Conservation (phyloP, 2,329 filamentous ascomycete species). For the Gaeumannomyces tritici region DNA sequence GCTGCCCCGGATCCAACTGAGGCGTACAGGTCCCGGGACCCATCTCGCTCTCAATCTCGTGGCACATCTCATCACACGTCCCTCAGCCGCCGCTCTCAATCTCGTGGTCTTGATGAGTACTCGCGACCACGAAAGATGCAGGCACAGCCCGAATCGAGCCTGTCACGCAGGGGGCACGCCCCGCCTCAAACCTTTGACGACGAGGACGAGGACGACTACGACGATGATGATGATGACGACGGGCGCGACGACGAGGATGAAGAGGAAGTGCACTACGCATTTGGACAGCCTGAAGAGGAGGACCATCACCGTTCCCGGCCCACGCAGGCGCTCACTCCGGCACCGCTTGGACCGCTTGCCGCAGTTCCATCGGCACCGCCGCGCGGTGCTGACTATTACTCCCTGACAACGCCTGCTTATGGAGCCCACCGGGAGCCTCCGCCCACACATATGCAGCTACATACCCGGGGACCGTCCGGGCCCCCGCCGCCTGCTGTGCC, state of each 20-base stretch:
- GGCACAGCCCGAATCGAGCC: not conserved
- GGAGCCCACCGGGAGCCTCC: not conserved
- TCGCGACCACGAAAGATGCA: not conserved
- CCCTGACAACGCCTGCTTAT: not conserved
- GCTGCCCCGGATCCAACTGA: not conserved
- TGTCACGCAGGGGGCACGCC: not conserved
- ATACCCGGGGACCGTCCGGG: not conserved
- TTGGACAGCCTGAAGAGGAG: not conserved
- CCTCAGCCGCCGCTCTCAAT: not conserved
- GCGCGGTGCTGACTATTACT: not conserved
- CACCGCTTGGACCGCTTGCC: not conserved
- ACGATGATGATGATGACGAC: not conserved
- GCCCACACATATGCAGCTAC: not conserved
- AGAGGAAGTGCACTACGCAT: not conserved
- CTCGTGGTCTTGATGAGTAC: not conserved
- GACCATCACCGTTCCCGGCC: not conserved
- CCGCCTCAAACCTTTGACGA: not conserved
- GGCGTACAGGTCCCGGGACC: not conserved
- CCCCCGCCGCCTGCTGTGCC: not conserved
- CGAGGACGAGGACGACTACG: not conserved
- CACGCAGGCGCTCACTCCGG: not conserved
- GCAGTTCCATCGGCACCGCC: too few relatives aligned
- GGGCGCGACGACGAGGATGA: not conserved
- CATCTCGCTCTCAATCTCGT: not conserved
- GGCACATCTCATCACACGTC: too few relatives aligned